Conservation (phyloP, 352 stramenopile species). For the Globisporangium sylvaticum region DNA sequence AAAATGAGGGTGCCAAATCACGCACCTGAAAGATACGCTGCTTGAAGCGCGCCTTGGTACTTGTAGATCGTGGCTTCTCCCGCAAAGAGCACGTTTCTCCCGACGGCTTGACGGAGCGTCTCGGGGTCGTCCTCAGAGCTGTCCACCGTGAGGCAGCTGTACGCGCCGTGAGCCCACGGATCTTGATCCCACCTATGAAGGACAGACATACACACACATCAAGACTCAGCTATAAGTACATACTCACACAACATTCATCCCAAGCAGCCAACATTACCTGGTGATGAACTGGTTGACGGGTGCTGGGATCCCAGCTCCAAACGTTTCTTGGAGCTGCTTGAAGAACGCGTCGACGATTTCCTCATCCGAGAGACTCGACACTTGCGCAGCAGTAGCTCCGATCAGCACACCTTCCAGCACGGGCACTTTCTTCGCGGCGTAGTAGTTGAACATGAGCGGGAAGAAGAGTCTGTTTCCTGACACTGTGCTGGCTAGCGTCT, state of each 20-base stretch:
- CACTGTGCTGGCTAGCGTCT: background rate
- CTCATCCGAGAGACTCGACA: slow-evolving; percentile 40
- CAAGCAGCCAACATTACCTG: slow-evolving; percentile 14
- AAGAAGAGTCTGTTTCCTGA: slow-evolving; percentile 27
- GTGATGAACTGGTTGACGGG: slow-evolving; percentile 52
- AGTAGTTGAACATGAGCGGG: slow-evolving; percentile 60
- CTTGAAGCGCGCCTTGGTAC: slow-evolving; percentile 62
- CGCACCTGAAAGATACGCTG: slow-evolving; percentile 49
- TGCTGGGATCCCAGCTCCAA: slow-evolving; percentile 29
- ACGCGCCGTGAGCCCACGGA: slow-evolving; percentile 46
- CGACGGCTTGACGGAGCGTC: slow-evolving; percentile 34
- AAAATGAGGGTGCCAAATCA: background rate
- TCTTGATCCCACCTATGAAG: slow-evolving; percentile 56
- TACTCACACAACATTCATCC: background rate
- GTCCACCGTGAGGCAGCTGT: slow-evolving; percentile 64
- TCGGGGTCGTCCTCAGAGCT: slow-evolving; percentile 56
- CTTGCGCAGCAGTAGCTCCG: slow-evolving; percentile 30
- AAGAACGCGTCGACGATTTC: slow-evolving; percentile 42
- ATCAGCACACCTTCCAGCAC: slow-evolving; percentile 59
- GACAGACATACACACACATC: background rate
- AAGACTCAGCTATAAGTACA: background rate
- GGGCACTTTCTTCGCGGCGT: slow-evolving; percentile 39
- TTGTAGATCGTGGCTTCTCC: slow-evolving; percentile 68
- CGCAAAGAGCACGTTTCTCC: slow-evolving; percentile 48
- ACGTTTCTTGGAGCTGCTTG: slow-evolving; percentile 41